These are phyloP conservation scores for Beauveria sp. DNA, from an alignment of 2,329 filamentous ascomycete species.

Conservation along the genomic window DNA sequence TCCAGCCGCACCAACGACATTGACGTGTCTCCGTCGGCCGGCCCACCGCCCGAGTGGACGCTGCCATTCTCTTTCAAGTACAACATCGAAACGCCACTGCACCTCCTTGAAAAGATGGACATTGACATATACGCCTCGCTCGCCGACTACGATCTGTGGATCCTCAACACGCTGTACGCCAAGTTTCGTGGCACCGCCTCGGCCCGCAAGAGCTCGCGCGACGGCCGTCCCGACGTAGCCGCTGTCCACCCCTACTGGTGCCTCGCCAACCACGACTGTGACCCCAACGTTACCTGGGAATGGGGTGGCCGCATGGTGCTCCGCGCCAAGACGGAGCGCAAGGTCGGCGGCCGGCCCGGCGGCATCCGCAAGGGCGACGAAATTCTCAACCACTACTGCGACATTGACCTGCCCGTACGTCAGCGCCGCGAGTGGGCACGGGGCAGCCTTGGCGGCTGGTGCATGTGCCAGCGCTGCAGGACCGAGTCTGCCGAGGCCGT, in stretches of 20 bases:
- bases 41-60: slow-evolving; percentile 55
- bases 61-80: slow-evolving; percentile 71
- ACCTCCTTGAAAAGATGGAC: slow-evolving; percentile 78
- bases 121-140: slow-evolving; percentile 62
- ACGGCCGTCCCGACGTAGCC: slow-evolving; percentile 81
- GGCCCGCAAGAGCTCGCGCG: slow-evolving; percentile 66
- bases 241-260: slow-evolving; percentile 96
- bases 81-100: slow-evolving; percentile 66
- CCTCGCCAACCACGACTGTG: slow-evolving; percentile 90
- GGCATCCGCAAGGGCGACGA: slow-evolving; percentile 75
- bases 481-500: slow-evolving; percentile 49
- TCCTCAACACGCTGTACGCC: slow-evolving; percentile 84
- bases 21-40: slow-evolving; percentile 43
- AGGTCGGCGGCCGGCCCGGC: slow-evolving; percentile 40
- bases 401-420: slow-evolving; percentile 68
- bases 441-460: slow-evolving; percentile 81
- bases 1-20: slow-evolving; percentile 44
- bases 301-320: slow-evolving; percentile 77
- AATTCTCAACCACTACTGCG: slow-evolving; percentile 90
- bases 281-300: slow-evolving; percentile 92
- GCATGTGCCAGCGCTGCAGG: slow-evolving; percentile 76
- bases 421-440: slow-evolving; percentile 82
- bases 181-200: slow-evolving; percentile 93
- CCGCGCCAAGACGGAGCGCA: slow-evolving; percentile 50
- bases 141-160: slow-evolving; percentile 62